phyloP scores from a whole-genome alignment of 768 basidiomycete species.

The Serendipita sp. region DNA sequence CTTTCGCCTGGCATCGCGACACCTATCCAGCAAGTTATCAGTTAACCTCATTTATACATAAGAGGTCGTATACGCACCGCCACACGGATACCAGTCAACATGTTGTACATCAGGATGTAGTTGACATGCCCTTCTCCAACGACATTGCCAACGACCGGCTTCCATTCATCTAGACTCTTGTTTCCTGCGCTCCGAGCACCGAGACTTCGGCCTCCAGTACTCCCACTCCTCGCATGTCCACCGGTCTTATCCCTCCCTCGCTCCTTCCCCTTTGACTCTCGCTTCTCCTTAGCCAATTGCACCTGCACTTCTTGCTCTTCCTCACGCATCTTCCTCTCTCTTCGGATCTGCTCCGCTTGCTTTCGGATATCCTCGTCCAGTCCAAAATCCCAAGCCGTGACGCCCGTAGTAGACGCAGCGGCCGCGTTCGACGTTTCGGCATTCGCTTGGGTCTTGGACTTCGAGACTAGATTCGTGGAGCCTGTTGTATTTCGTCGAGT shows the following conservation, averaged over 20 bases:
- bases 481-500: conserved; percentile 60
- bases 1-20: conserved; percentile 92
- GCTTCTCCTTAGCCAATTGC: conserved; percentile 18
- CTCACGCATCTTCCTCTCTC: conserved; percentile 65
- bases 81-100: conserved; percentile 96
- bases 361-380: conserved; percentile 69
- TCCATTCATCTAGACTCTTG: conserved; percentile 28
- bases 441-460: conserved; percentile 18
- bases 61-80: conserved; percentile 42
- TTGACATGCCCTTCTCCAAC: conserved; percentile 99
- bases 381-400: conserved; percentile 31
- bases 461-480: conserved; percentile 19
- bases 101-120: conserved; percentile 99
- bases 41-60: neutral
- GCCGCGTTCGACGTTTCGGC: no score
- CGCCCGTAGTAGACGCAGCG: conserved; percentile 21
- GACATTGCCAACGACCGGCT: conserved; percentile 76
- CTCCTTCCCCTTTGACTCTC: conserved; percentile 15
- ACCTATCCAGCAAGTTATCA: conserved; percentile 35
- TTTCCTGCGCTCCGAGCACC: conserved; percentile 7
- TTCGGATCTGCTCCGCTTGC: conserved; percentile 76
- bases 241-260: conserved; percentile 15
- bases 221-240: conserved; percentile 11
- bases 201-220: neutral
- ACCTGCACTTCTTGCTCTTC: conserved; percentile 46